A percentile compares a stretch with the other conserved stretches of the same genome.
Evolutionary conservation across 148 eudicot species (phyloP).

Genomic region (Salicornia ramosissima): DNA sequence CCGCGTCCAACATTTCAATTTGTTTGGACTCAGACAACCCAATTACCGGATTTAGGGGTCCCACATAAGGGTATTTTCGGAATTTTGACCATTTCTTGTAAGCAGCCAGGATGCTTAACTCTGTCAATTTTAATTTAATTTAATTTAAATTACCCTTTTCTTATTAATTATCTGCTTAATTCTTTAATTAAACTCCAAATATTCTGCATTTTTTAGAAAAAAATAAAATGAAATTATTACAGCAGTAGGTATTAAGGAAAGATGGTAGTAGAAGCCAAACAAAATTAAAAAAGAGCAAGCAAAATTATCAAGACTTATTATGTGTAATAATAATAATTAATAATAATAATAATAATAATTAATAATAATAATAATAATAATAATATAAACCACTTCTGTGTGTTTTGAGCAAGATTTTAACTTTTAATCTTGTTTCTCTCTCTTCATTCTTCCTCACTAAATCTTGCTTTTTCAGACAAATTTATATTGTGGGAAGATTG

Average conservation of each 20-base stretch:
- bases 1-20: conserved; percentile 27
- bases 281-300: too few relatives aligned
- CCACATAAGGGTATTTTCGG: conserved; percentile 26
- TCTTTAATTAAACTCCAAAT: not conserved
- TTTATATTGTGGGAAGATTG: conserved; percentile 15
- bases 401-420: conserved; percentile 23
- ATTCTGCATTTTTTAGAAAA: not conserved
- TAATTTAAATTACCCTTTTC: not conserved
- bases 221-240: not conserved
- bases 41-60: not conserved
- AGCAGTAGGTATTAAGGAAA: conserved; percentile 14
- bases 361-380: not conserved
- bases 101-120: conserved; percentile 5
- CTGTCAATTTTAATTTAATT: not conserved
- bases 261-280: not conserved
- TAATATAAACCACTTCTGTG: not conserved
- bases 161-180: conserved; percentile 8
- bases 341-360: not conserved
- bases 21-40: conserved; percentile 19
- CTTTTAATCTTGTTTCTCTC: conserved; percentile 6
- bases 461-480: not conserved
- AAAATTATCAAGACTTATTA: not conserved
- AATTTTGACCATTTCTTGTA: not conserved
- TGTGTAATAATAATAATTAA: not conserved
- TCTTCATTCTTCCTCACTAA: conserved; percentile 9